Base-by-base conservation (phyloP, 345 rosid species). In the Linum lewisii region DNA sequence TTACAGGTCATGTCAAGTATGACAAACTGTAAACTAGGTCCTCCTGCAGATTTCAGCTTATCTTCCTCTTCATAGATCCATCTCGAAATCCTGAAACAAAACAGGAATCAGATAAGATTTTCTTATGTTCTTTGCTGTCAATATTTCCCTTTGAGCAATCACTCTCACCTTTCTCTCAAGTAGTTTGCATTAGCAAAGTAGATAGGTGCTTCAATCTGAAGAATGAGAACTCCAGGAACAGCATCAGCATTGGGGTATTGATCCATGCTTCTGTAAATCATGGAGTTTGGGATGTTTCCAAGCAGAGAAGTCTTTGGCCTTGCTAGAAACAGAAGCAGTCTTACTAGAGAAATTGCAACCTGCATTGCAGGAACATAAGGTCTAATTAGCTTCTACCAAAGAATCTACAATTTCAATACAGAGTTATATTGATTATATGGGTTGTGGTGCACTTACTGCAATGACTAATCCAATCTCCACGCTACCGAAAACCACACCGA, bases 1-100 rank as follows among this genome's bases (percentile, higher is more conserved):
- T 23, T 24, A 70, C 69, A 61, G 21, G 54, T 70, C 60, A 70
- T 61, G 57, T 70, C 74, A 20, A 70, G 63, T 22, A 70, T 70
- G 20, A 70, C 51, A 26, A 55, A 70, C 4, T 65, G 69, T 56
- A 70, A 70, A 21, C 24, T 65, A 20, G 69, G 23, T 51, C 38
- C 74, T 37, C 63, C 59, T 2, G 54, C 55, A 13, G 69, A 56
- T 65, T 57, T 70, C 23, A 70, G 14, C 69, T 42, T 65, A 8
- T 70, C 69, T 51, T 70, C 69, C 38, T 70, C 74, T 32, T 70
- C 70, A 29, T 56, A 16, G 9, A 70, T 61, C 69, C 69, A 70
- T 70, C 74, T 56, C 19, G 66, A 65, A 16, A 70, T 60, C 66
- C 69, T 70, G 63, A 19, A n/a, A 56, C 47, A 3, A 15, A 29